Evolutionary conservation across 768 basidiomycete genomes (phyloP), one percentile per base, ranked within the genome.

Genomic region (Phanerochaete sordida): DNA sequence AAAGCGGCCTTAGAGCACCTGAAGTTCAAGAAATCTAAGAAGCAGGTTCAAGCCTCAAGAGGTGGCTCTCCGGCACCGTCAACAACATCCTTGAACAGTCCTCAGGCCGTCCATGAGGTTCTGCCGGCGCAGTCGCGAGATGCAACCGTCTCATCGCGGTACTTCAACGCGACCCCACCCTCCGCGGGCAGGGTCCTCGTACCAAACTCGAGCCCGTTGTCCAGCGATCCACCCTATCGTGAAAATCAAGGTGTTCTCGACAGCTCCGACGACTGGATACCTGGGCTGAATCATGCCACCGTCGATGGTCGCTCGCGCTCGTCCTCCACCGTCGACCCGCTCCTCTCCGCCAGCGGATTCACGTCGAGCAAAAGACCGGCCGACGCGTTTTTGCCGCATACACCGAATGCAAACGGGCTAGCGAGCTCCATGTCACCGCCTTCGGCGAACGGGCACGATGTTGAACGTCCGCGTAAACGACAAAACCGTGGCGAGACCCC

Each of bases 81-180:
- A 15, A 35, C 59, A 28, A 52, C 70, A 39, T 66, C 69, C 7
- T 65, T 58, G 62, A 16, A 62, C 12, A 50, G 24, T 43, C 56
- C 62, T 12, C 51, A 55, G 31, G 64, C 65, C 43, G 49, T 68
- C 57, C 66, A 67, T 44, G 62, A 46, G 37, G 60, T 65, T 15
- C 84, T 80, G 60, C 86, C 87, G 8, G 48, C 81, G 37, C 90
- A 92, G 76, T 89, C 88, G 61, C 83, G 90, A 66, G 90, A 92
- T 77, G 88, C 82, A 46, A 88, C 86, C n/a, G 73, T 83, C 39
- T 68, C 81, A 72, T 84, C 86, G 58, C 84, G 83, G 60, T 89
- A 68, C 70, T 84, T 81, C 81, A 80, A 76, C 66, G 79, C 67
- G 44, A 72, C 71, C 67, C 74, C 84, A 8, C 75, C 81, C 11